These are phyloP conservation scores for Rubroshorea leprosula DNA, from an alignment of 345 rosid genomes.

Conservation along the genomic window DNA sequence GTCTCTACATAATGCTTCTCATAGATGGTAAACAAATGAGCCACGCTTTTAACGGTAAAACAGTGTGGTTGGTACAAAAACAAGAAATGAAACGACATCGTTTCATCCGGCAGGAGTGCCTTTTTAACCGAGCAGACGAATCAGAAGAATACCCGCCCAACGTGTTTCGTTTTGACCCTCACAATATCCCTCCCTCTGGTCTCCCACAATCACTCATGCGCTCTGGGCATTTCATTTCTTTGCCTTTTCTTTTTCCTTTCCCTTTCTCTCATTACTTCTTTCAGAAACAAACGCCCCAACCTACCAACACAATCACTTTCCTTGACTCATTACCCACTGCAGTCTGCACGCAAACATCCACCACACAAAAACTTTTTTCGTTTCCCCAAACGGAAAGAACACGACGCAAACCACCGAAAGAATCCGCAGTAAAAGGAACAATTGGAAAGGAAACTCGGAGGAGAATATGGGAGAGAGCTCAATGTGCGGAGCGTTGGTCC, in stretches of 20 bases:
- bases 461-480: slow-evolving; percentile 25
- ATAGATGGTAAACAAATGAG: too few relatives aligned
- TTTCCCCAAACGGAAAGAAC: neutral
- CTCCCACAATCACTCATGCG: too few relatives aligned
- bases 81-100: neutral
- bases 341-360: neutral
- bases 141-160: slow-evolving; percentile 23
- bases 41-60: too few relatives aligned
- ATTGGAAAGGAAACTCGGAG: neutral
- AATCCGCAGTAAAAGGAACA: too few relatives aligned
- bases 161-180: slow-evolving; percentile 37
- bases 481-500: slow-evolving; percentile 27
- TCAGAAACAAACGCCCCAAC: neutral
- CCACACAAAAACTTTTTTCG: neutral
- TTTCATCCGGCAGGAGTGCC: too few relatives aligned
- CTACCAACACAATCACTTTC: too few relatives aligned
- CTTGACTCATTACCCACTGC: too few relatives aligned
- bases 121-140: neutral
- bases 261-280: too few relatives aligned
- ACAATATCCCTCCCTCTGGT: slow-evolving; percentile 6
- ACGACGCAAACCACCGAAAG: neutral
- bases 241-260: too few relatives aligned
- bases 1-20: too few relatives aligned
- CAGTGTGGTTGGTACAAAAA: too few relatives aligned
- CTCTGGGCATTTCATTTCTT: too few relatives aligned